Conservation (phyloP, 1,139 yeast genomes). For the Groenewaldozyma sp. region DNA sequence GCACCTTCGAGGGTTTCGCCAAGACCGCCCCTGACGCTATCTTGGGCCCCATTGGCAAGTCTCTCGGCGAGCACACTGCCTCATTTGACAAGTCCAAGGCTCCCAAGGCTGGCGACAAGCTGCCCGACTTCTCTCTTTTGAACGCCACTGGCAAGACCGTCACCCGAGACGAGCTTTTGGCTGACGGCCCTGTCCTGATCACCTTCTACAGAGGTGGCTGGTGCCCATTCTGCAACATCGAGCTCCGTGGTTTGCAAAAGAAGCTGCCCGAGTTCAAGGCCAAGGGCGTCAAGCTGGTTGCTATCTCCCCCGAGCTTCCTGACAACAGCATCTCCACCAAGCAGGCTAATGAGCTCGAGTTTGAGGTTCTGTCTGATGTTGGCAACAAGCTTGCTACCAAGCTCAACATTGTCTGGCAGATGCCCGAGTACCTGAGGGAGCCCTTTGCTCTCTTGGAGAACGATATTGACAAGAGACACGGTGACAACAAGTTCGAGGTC, state of each 20-base stretch:
- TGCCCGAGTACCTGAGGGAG: neutral
- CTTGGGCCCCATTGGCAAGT: neutral
- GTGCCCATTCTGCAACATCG: slow-evolving; percentile 1
- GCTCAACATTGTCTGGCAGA: neutral
- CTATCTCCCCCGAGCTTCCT: slow-evolving; percentile 1
- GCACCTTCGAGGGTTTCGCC: too few relatives aligned
- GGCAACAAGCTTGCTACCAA: slow-evolving; percentile 1
- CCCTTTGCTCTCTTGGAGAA: neutral
- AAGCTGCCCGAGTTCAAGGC: neutral
- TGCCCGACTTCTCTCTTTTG: neutral
- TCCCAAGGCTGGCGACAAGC: neutral
- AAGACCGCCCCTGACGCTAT: neutral
- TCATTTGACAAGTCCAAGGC: neutral
- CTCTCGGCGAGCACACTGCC: neutral
- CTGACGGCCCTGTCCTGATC: neutral
- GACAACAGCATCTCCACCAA: neutral
- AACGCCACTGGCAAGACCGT: neutral
- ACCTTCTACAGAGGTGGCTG: neutral
- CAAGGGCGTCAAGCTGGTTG: slow-evolving; percentile 1
- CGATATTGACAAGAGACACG: neutral
- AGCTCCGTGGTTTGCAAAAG: neutral
- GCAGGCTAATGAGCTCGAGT: neutral
- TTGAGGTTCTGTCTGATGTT: too few relatives aligned
- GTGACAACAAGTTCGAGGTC: neutral
- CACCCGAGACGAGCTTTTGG: neutral